phyloP scores from a whole-genome alignment of 2,329 filamentous ascomycete genomes.

The Aspergillus hortae region DNA sequence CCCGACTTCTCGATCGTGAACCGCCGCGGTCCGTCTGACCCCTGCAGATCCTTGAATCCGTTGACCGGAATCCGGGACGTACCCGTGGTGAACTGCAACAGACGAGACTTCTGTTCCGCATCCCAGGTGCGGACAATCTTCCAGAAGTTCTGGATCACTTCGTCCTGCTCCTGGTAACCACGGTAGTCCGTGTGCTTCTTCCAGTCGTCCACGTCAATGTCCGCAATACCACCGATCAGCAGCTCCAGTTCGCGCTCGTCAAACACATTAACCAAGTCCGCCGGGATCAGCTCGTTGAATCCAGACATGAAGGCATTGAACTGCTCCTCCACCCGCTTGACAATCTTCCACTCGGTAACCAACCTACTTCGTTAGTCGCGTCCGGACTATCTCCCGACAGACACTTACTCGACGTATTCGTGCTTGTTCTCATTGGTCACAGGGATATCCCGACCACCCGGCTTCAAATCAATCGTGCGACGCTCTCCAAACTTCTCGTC shows the following conservation, averaged over 20 bases:
- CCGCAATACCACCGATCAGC: slow-evolving; percentile 97
- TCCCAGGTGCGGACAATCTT: slow-evolving; percentile 93
- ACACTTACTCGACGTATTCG: slow-evolving; percentile 85
- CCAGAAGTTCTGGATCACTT: slow-evolving; percentile 99
- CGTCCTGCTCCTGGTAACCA: slow-evolving; percentile 95
- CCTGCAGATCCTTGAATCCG: slow-evolving; percentile 98
- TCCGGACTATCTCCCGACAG: neutral
- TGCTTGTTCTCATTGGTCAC: slow-evolving; percentile 99
- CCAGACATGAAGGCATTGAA: slow-evolving; percentile 97
- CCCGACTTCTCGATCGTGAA: slow-evolving; percentile 99
- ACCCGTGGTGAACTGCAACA: slow-evolving; percentile 95
- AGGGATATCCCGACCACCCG: slow-evolving; percentile 82
- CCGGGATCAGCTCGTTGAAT: slow-evolving; percentile 95
- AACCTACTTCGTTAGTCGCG: slow-evolving; percentile 48
- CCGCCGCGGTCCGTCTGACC: slow-evolving; percentile 87
- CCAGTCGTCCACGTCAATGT: slow-evolving; percentile 99
- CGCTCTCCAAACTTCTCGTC: slow-evolving; percentile 96
- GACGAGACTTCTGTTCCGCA: slow-evolving; percentile 93
- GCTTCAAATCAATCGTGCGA: slow-evolving; percentile 89
- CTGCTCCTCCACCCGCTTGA: slow-evolving; percentile 96
- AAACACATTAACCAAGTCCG: slow-evolving; percentile 96
- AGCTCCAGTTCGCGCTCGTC: slow-evolving; percentile 96
- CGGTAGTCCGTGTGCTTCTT: slow-evolving; percentile 99
- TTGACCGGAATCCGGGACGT: slow-evolving; percentile 98
- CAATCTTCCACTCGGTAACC: slow-evolving; percentile 98